Evolutionary conservation across 1,284 basidiomycete genomes (phyloP).

Genomic region (Albatrellus sp.): DNA sequence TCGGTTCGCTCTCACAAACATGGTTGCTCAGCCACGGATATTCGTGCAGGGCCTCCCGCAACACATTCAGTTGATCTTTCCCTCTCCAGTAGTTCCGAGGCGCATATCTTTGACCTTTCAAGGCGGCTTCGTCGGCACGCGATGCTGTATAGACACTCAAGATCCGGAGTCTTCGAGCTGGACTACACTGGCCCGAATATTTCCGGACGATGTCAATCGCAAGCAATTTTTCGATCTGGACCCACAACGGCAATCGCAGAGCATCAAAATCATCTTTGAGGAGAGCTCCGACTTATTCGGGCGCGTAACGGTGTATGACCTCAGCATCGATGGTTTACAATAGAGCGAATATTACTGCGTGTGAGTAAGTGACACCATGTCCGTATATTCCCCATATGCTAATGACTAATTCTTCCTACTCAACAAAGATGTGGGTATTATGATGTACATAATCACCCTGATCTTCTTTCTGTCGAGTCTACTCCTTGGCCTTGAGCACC

Average conservation of each 20-base stretch:
- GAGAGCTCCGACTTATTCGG: slow-evolving; percentile 73
- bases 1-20: background rate
- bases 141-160: slow-evolving; percentile 37
- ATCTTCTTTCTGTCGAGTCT: too few species aligned
- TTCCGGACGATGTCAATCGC: slow-evolving; percentile 67
- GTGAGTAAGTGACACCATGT: too few species aligned
- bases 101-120: slow-evolving; percentile 61
- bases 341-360: too few species aligned
- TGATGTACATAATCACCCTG: too few species aligned
- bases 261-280: slow-evolving; percentile 58
- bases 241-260: slow-evolving; percentile 17
- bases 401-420: too few species aligned
- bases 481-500: too few species aligned
- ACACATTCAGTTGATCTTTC: slow-evolving; percentile 53
- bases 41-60: slow-evolving; percentile 55
- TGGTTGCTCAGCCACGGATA: background rate
- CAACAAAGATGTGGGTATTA: too few species aligned
- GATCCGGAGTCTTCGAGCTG: slow-evolving; percentile 23
- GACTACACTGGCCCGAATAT: slow-evolving; percentile 39
- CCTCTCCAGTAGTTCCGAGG: slow-evolving; percentile 36
- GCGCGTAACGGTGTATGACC: slow-evolving; percentile 58
- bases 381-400: too few species aligned
- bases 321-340: slow-evolving; percentile 44
- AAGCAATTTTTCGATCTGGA: slow-evolving; percentile 49
- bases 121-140: slow-evolving; percentile 69